Evolutionary conservation across 1,139 yeast genomes (phyloP).

Genomic region (Keqinozyma sinolaborantium): DNA sequence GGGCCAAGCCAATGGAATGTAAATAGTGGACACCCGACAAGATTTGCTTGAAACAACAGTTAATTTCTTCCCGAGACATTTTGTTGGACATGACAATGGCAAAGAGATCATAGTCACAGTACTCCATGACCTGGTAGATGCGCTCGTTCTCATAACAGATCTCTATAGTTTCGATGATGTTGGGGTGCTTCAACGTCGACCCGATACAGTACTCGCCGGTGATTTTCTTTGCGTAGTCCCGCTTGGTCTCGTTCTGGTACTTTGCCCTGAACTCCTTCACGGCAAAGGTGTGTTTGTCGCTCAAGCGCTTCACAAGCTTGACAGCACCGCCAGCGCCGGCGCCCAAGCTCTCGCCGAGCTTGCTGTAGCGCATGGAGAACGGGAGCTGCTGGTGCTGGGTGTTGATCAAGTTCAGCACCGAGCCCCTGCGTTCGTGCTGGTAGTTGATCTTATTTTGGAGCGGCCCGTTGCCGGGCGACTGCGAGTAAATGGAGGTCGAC

Average conservation of each 20-base stretch:
- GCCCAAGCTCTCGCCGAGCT: constrained; percentile 82
- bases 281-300: constrained; percentile 76
- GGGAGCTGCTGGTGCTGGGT: constrained; percentile 42
- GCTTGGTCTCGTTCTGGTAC: constrained; percentile 68
- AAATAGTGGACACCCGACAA: constrained; percentile 78
- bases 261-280: constrained; percentile 88
- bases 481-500: constrained; percentile 30
- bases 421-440: constrained; percentile 35
- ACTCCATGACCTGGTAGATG: constrained; percentile 90
- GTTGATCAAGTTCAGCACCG: constrained; percentile 27
- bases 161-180: constrained; percentile 87
- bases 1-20: constrained; percentile 87
- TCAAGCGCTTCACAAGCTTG: constrained; percentile 62
- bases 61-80: constrained; percentile 81
- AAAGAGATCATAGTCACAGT: constrained; percentile 88
- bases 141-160: constrained; percentile 87
- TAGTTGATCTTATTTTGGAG: constrained; percentile 29
- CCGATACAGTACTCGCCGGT: constrained; percentile 97
- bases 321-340: constrained; percentile 98
- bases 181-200: constrained; percentile 83
- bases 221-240: constrained; percentile 90
- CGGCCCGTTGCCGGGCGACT: constrained; percentile 23
- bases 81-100: constrained; percentile 95
- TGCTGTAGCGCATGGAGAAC: constrained; percentile 73
- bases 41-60: constrained; percentile 88